Conservation (phyloP, 192 early-diverging fungal genomes). For the Helicostylum pulchrum region DNA sequence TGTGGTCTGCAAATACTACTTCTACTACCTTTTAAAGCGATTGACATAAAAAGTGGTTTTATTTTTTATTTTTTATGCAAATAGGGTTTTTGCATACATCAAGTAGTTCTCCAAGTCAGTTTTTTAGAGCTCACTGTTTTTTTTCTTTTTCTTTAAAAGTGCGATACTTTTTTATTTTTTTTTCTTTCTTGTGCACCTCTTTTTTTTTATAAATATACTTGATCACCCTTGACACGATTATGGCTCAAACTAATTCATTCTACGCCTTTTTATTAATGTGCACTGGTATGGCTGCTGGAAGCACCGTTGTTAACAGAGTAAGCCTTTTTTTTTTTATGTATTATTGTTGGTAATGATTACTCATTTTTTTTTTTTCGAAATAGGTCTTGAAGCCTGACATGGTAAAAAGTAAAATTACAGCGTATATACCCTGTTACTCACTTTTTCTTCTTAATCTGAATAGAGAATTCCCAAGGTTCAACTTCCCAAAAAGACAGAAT, state of each 20-base stretch:
- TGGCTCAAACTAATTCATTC: constrained; percentile 15
- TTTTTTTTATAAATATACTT: constrained; percentile 8
- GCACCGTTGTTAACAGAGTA: constrained; percentile 24
- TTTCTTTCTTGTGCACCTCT: no score
- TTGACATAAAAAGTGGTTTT: no score
- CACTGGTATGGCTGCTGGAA: constrained; percentile 22
- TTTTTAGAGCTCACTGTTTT: no score
- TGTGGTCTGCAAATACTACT: no score
- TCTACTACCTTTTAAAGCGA: no score
- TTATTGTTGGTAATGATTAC: not conserved
- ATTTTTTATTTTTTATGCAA: no score
- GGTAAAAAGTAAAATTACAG: not conserved
- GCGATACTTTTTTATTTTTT: no score
- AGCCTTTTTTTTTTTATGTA: not conserved
- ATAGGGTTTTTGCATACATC: no score
- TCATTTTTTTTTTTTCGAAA: not conserved
- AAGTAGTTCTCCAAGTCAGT: no score
- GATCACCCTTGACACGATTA: not conserved
- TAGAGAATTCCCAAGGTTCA: not conserved
- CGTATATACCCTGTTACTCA: not conserved
- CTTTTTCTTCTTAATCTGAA: not conserved
- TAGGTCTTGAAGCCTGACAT: constrained; percentile 15
- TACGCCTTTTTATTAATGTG: constrained; percentile 16
- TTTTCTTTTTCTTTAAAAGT: no score
- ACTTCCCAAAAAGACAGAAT: not conserved